Conservation (phyloP, 78 protist species). For the Cavenderia fasciculata region DNA sequence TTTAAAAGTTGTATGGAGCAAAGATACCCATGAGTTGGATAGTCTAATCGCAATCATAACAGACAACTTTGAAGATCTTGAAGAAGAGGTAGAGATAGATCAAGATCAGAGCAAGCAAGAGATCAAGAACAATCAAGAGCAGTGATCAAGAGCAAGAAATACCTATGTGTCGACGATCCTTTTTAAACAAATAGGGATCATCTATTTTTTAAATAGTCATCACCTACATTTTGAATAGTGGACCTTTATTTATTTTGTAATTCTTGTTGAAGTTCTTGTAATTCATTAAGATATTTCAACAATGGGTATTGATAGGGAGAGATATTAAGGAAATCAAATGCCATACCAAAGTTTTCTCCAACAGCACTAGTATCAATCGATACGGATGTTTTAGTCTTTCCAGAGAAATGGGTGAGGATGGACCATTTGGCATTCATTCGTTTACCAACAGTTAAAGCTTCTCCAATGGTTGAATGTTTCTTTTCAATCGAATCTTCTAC, state of each 20-base stretch:
- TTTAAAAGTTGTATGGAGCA: too few relatives aligned
- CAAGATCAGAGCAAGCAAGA: too few relatives aligned
- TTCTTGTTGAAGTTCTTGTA: slow-evolving; percentile 5
- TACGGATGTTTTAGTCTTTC: background rate
- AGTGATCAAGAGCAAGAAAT: too few relatives aligned
- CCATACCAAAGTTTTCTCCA: background rate
- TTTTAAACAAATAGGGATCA: too few relatives aligned
- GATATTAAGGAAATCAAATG: slow-evolving; percentile 29
- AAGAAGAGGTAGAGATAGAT: too few relatives aligned
- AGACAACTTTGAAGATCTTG: too few relatives aligned
- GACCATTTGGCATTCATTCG: slow-evolving; percentile 83
- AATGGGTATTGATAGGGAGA: slow-evolving; percentile 52
- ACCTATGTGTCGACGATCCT: too few relatives aligned
- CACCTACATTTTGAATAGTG: too few relatives aligned
- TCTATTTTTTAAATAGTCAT: too few relatives aligned
- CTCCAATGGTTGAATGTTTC: slow-evolving; percentile 83
- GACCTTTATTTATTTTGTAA: background rate
- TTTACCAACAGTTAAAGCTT: slow-evolving; percentile 83
- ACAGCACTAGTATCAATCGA: background rate
- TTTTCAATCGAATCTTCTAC: slow-evolving; percentile 66
- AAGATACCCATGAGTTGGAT: too few relatives aligned
- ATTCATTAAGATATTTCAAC: background rate
- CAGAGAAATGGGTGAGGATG: slow-evolving; percentile 92
- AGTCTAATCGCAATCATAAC: too few relatives aligned
- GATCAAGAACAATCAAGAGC: too few relatives aligned